A percentile compares a stretch with the other conserved stretches of the same genome.
phyloP scores from a whole-genome alignment of 352 stramenopile genomes.

The Globisporangium heterothallicum region DNA sequence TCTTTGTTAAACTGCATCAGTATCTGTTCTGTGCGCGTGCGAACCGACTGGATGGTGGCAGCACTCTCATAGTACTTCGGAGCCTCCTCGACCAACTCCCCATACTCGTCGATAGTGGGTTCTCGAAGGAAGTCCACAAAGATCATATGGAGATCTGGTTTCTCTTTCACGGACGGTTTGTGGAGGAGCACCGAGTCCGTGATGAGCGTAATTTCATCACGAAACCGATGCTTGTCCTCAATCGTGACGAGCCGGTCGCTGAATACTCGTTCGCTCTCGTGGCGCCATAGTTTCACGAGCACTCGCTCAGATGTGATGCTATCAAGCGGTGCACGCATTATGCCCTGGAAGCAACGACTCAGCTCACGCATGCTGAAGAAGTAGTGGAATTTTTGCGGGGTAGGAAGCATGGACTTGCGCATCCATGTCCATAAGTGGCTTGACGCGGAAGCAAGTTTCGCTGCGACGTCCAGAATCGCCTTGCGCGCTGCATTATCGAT shows the following conservation, averaged over 20 bases:
- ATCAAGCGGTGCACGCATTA: conserved; percentile 56
- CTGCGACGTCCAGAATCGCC: conserved; percentile 36
- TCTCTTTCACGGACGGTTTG: conserved; percentile 25
- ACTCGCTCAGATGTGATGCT: conserved; percentile 39
- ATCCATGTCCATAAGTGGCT: conserved; percentile 72
- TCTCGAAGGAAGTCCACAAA: conserved; percentile 89
- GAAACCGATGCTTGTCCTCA: conserved; percentile 70
- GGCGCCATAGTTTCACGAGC: conserved; percentile 72
- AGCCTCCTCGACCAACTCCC: conserved; percentile 66
- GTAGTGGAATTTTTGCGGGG: conserved; percentile 80
- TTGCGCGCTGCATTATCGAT: conserved; percentile 25
- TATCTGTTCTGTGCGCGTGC: conserved; percentile 52
- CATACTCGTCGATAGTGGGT: conserved; percentile 77
- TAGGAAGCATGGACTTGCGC: conserved; percentile 60
- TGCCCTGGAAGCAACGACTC: conserved; percentile 71
- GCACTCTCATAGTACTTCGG: conserved; percentile 82
- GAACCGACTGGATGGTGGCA: conserved; percentile 35
- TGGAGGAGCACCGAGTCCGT: conserved; percentile 38
- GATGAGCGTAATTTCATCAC: conserved; percentile 44
- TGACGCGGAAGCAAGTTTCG: conserved; percentile 36
- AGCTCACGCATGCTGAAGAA: conserved; percentile 78
- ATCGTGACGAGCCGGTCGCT: conserved; percentile 62
- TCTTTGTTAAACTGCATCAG: conserved; percentile 79
- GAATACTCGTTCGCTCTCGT: conserved; percentile 84
- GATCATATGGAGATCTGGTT: conserved; percentile 15